Percentiles rank a stretch among this genome's conserved stretches.
Evolutionary conservation across 2,329 filamentous ascomycete genomes (phyloP).

Genomic region (Cladophialophora yegresii): DNA sequence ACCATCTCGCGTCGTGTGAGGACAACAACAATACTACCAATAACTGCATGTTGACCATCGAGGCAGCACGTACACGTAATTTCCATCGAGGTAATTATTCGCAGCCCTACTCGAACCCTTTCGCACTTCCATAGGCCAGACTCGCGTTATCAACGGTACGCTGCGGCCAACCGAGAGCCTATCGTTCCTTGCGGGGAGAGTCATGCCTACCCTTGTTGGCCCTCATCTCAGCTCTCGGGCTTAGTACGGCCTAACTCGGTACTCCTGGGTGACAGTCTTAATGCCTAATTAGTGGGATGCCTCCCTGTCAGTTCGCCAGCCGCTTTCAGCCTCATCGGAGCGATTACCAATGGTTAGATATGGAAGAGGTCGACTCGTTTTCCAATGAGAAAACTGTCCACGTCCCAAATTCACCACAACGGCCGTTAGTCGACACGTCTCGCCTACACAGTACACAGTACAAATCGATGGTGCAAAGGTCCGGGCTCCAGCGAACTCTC

Average conservation of each 20-base stretch:
- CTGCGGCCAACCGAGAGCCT: constrained; percentile 16
- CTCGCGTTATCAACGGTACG: neutral
- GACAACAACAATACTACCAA: neutral
- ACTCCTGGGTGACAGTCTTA: constrained; percentile 11
- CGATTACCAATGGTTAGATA: constrained; percentile 8
- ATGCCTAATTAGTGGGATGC: neutral
- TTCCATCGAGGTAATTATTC: constrained; percentile 1
- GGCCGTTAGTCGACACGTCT: neutral
- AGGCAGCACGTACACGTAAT: neutral
- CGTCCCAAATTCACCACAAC: neutral
- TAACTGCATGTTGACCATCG: neutral
- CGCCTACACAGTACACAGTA: too few species aligned
- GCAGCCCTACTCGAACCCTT: neutral
- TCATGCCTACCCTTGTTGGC: constrained; percentile 15
- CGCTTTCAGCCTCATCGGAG: constrained; percentile 25
- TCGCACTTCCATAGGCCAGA: constrained; percentile 3
- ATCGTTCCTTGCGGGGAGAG: constrained; percentile 26
- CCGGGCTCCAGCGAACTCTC: too few species aligned
- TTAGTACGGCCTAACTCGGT: constrained; percentile 2
- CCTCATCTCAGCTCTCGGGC: constrained; percentile 13
- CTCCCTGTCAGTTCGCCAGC: constrained; percentile 16
- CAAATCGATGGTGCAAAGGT: neutral
- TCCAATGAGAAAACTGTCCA: neutral
- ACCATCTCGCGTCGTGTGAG: neutral
- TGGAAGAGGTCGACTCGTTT: neutral